Evolutionary conservation across 441 rosid species (phyloP), one percentile per base, ranked within the genome.

Genomic region (Mallotus japonicus): DNA sequence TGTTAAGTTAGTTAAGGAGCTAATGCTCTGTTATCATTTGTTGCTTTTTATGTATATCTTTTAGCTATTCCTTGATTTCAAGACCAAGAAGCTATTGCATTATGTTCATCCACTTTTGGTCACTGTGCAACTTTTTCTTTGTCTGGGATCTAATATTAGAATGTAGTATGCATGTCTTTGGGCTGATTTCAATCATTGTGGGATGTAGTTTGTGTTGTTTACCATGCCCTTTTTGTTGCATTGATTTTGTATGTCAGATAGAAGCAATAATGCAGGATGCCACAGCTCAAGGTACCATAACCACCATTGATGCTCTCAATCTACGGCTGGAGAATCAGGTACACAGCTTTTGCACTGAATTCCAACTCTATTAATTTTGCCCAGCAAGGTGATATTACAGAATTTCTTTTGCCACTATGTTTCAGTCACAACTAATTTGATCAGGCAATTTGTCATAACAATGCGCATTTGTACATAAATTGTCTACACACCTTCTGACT

Each of bases 261-360:
- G 98, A 92, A 85, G 97, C 93, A 67, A 89, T 91, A 61, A 79
- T 88, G 71, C 97, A 87, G 50, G 93, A 91, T 79, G 81, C 71
- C 73, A 79, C 81, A 44, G 96, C 92, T 63, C 86, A 84, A 58
- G 99, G 98, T 44, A 73, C 78, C 86, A 90, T 95, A 74, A 86
- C 97, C 24, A 56, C 78, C 73, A 74, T 89, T 67, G 87, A 84
- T 58, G 98, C 90, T 58, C 93, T 91, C 64, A 89, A 95, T 80
- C 73, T 89, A 67, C 85, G 71, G 70, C 72, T 91, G 74, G 97
- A 88, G 78, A 85, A 71, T 83, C 98, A 89, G 97, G 99, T 95
- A 14, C 73, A 65, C 47, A 42, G 58, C 51, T 62, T 80, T 71
- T 58, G 2, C 14, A 32, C n/a, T 59, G 28, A 32, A 10, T 49